Evolutionary conservation across 768 basidiomycete species (phyloP).

Genomic region (Phanerochaete sordida): DNA sequence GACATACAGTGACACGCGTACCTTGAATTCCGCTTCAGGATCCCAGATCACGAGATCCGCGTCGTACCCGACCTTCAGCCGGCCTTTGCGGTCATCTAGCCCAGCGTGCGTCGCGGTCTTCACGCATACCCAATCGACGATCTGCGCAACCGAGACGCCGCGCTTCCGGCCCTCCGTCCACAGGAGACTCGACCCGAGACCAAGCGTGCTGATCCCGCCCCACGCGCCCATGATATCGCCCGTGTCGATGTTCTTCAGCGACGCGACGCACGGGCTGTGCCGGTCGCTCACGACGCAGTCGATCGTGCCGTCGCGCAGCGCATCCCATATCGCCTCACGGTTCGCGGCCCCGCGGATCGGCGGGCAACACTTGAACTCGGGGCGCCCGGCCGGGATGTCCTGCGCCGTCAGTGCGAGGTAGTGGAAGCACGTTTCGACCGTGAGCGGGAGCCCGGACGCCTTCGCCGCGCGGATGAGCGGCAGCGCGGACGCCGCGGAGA

Average conservation of each 20-base stretch:
- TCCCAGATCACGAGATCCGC: conserved; percentile 90
- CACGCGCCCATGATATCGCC: conserved; percentile 88
- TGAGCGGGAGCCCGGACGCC: conserved; percentile 61
- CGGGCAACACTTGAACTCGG: conserved; percentile 96
- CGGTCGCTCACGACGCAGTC: conserved; percentile 95
- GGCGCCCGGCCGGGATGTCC: conserved; percentile 67
- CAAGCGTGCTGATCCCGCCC: conserved; percentile 93
- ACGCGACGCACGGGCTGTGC: conserved; percentile 85
- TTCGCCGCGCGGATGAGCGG: conserved; percentile 71
- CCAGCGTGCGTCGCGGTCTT: conserved; percentile 81
- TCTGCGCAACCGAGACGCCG: conserved; percentile 52
- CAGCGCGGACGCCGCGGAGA: conserved; percentile 83
- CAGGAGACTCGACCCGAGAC: conserved; percentile 81
- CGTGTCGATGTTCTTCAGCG: conserved; percentile 73
- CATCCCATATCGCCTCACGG: conserved; percentile 75
- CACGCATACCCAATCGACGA: conserved; percentile 73
- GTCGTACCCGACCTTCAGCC: conserved; percentile 68
- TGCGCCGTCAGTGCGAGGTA: conserved; percentile 80
- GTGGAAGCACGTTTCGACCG: conserved; percentile 97
- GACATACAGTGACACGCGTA: conserved; percentile 13
- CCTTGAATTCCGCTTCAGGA: conserved; percentile 46
- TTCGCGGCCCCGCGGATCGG: conserved; percentile 80
- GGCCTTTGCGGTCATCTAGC: conserved; percentile 66
- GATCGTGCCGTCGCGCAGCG: conserved; percentile 76
- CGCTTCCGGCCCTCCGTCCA: conserved; percentile 79